These are phyloP conservation scores for Aspergillus haitiensis DNA, from an alignment of 495 filamentous ascomycete species.

Conservation along the genomic window DNA sequence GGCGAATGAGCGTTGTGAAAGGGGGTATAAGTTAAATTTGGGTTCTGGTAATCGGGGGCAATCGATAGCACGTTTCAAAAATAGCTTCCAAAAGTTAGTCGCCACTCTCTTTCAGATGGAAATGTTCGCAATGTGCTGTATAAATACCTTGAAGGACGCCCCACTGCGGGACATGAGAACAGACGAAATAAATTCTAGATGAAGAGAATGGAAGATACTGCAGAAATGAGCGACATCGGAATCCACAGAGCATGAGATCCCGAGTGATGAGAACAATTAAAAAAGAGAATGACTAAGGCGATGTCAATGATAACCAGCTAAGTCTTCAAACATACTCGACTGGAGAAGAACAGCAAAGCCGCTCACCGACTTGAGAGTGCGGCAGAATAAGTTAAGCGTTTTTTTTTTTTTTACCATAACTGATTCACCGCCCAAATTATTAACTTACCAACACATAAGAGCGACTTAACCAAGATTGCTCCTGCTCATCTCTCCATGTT, in stretches of 20 bases:
- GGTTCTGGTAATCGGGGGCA: neutral
- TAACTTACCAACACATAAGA: neutral
- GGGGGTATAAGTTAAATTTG: neutral
- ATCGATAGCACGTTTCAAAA: neutral
- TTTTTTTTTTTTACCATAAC: slow-evolving; percentile 19
- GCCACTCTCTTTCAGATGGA: neutral
- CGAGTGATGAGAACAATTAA: neutral
- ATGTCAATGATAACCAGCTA: neutral
- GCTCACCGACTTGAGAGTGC: slow-evolving; percentile 17
- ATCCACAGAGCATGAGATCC: neutral
- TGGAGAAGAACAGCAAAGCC: too few relatives aligned
- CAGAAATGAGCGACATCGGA: neutral
- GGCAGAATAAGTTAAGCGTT: slow-evolving; percentile 21
- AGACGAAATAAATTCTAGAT: neutral
- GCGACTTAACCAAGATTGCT: too few relatives aligned
- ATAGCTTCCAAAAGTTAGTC: slow-evolving; percentile 15
- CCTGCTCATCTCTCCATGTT: too few relatives aligned
- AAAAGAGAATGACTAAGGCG: neutral
- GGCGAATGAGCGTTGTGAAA: neutral
- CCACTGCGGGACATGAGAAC: slow-evolving; percentile 21
- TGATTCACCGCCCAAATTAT: slow-evolving; percentile 20
- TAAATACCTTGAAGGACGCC: slow-evolving; percentile 21
- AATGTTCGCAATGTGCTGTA: neutral
- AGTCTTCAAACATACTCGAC: neutral
- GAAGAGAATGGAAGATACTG: slow-evolving; percentile 6